These are phyloP conservation scores for Paramyrothecium roridum DNA, from an alignment of 2,329 filamentous ascomycete genomes.

Conservation along the genomic window DNA sequence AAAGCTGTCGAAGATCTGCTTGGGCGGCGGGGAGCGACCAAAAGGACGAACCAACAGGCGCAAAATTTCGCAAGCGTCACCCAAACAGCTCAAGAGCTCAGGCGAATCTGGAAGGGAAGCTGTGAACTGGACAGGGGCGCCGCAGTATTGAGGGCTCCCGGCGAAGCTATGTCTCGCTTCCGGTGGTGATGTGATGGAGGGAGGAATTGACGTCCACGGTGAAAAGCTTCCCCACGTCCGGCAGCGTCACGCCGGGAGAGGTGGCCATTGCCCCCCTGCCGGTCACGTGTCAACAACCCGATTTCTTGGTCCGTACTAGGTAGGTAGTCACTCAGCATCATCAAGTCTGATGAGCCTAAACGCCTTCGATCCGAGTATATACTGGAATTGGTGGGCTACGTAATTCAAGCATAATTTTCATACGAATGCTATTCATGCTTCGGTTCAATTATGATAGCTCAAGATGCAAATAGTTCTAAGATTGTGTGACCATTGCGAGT, in stretches of 20 bases:
- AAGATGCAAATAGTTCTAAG: too few species aligned
- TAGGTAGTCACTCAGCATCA: too few species aligned
- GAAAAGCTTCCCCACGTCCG: background rate
- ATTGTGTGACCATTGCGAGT: too few species aligned
- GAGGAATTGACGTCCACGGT: constrained; percentile 8
- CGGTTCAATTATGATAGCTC: too few species aligned
- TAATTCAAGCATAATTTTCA: too few species aligned
- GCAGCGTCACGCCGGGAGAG: background rate
- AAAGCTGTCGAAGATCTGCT: constrained; percentile 18
- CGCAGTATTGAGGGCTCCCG: background rate
- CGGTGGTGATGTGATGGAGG: constrained; percentile 2
- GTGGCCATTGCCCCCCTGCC: background rate
- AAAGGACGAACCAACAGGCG: background rate
- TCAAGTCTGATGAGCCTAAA: too few species aligned
- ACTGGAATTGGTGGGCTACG: too few species aligned
- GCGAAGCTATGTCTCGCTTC: constrained; percentile 1
- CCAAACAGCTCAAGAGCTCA: background rate
- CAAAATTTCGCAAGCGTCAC: background rate
- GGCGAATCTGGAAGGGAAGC: background rate
- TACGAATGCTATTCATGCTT: too few species aligned
- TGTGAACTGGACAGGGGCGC: background rate
- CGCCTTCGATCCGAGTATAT: too few species aligned
- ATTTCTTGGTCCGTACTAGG: background rate
- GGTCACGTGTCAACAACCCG: background rate
- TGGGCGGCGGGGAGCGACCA: background rate